These are phyloP conservation scores for Arachnopeziza araneosa DNA, from an alignment of 2,329 filamentous ascomycete species.

Conservation along the genomic window DNA sequence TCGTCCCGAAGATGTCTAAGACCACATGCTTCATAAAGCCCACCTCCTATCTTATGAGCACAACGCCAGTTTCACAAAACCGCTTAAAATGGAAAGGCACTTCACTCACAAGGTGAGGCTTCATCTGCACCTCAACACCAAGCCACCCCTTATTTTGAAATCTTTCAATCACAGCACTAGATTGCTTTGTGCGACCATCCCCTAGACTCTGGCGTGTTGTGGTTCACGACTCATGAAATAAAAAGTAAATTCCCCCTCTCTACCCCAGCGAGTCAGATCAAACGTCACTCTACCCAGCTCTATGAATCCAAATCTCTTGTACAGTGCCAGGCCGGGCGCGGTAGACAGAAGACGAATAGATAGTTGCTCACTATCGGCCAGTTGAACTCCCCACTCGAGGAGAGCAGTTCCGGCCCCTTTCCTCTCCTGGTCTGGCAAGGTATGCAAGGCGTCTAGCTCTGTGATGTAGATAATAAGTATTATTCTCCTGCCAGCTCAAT, in stretches of 20 bases:
- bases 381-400: background rate
- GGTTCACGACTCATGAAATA: background rate
- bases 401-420: background rate
- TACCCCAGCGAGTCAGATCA: background rate
- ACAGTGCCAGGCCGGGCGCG: background rate
- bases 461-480: background rate
- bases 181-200: no score
- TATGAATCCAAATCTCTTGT: background rate
- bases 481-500: background rate
- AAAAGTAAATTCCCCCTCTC: background rate
- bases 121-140: no score
- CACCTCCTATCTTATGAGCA: no score
- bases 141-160: no score
- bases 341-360: background rate
- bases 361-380: background rate
- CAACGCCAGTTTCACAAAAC: no score
- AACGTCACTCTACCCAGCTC: background rate
- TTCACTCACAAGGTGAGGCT: no score
- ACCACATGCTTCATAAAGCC: no score
- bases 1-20: no score
- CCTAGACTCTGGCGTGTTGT: background rate
- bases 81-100: no score
- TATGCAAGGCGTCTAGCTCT: background rate
- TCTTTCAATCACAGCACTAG: no score
- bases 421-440: background rate